phyloP scores from a whole-genome alignment of 768 basidiomycete genomes.

The Trametes cubensis region DNA sequence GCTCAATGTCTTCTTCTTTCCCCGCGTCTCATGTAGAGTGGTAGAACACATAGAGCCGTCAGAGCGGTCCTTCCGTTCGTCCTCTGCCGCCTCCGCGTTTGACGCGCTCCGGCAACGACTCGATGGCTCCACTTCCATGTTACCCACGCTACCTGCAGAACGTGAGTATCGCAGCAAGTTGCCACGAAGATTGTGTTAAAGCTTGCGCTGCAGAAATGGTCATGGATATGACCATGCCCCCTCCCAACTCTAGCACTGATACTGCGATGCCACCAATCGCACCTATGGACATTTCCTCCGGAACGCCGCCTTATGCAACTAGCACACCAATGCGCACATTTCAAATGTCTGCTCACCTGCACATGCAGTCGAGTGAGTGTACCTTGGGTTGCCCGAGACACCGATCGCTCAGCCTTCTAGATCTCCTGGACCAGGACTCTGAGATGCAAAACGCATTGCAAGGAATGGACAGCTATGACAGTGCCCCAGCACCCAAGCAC shows the following conservation, averaged over 20 bases:
- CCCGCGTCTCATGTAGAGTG: background rate
- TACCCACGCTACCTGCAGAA: constrained; percentile 24
- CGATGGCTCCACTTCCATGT: constrained; percentile 17
- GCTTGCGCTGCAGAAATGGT: constrained; percentile 16
- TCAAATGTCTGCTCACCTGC: constrained; percentile 54
- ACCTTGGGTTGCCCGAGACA: background rate
- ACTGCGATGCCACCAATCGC: constrained; percentile 43
- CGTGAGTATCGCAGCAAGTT: constrained; percentile 20
- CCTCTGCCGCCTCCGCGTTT: constrained; percentile 25
- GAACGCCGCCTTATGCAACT: constrained; percentile 51
- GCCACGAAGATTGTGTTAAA: background rate
- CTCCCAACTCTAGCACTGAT: constrained; percentile 39
- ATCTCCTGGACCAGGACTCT: constrained; percentile 69
- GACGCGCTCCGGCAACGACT: constrained; percentile 29
- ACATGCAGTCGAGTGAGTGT: constrained; percentile 56
- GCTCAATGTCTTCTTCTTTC: background rate
- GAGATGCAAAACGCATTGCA: constrained; percentile 71
- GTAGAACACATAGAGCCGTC: constrained; percentile 21
- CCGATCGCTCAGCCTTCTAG: constrained; percentile 38
- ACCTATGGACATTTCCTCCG: constrained; percentile 37
- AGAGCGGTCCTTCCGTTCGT: constrained; percentile 20
- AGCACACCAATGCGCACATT: constrained; percentile 57
- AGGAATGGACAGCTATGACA: constrained; percentile 56
- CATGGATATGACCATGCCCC: constrained; percentile 27
- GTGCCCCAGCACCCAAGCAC: constrained; percentile 29